phyloP scores from a whole-genome alignment of 352 stramenopile species.

The Elongisporangium anandrum region DNA sequence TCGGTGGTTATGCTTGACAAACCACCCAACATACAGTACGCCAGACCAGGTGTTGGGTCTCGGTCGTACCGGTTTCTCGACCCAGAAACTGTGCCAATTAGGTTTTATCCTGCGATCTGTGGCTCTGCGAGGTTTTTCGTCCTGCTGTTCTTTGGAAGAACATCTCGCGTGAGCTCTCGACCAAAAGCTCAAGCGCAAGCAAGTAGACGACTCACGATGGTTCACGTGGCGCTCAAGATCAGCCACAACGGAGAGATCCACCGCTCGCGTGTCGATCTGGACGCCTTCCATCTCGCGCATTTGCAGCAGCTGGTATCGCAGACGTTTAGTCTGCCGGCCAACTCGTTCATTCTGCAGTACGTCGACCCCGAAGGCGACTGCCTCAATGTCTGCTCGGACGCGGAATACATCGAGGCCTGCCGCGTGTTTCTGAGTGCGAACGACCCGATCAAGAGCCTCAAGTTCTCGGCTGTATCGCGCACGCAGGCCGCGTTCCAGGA shows the following conservation, averaged over 20 bases:
- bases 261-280: conserved; percentile 62
- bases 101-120: background rate
- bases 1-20: background rate
- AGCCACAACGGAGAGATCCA: conserved; percentile 75
- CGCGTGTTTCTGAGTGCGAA: conserved; percentile 37
- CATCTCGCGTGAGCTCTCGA: background rate
- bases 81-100: background rate
- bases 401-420: conserved; percentile 56
- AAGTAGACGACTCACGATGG: background rate
- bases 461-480: conserved; percentile 52
- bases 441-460: conserved; percentile 50
- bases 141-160: background rate
- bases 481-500: conserved; percentile 39
- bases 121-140: background rate
- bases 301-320: conserved; percentile 48
- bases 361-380: conserved; percentile 55
- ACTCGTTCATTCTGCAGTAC: conserved; percentile 69
- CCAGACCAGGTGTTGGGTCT: background rate
- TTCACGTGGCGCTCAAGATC: conserved; percentile 63
- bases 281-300: conserved; percentile 36
- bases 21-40: background rate
- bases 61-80: background rate
- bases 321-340: conserved; percentile 47
- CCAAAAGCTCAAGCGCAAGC: background rate
- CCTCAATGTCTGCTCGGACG: conserved; percentile 61